A percentile compares a stretch with the other conserved stretches of the same genome.
These are phyloP conservation scores for Beta lomatogona DNA, from an alignment of 179 eudicot species.

Conservation along the genomic window DNA sequence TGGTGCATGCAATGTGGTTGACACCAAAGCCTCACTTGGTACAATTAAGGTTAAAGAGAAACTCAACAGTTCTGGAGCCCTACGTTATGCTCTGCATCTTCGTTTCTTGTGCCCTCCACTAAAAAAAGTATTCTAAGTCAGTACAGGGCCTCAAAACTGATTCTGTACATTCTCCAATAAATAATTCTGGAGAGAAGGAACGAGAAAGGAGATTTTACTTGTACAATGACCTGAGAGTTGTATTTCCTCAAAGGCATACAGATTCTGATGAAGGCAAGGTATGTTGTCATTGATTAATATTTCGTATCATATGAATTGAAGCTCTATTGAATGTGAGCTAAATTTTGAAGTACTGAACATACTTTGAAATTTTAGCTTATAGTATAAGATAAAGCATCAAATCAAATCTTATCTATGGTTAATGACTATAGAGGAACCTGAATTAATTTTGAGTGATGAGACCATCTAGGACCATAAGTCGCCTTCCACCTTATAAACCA, in stretches of 20 bases:
- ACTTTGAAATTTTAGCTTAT: too few relatives aligned
- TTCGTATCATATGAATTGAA: not conserved
- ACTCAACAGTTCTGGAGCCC: conserved; percentile 44
- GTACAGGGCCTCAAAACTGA: not conserved
- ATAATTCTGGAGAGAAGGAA: conserved; percentile 30
- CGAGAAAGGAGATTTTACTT: conserved; percentile 61
- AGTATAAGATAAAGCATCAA: too few relatives aligned
- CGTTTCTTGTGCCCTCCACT: conserved; percentile 66
- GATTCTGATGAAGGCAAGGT: conserved; percentile 94
- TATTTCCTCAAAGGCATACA: conserved; percentile 83
- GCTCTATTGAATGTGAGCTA: not conserved
- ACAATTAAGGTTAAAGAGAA: conserved; percentile 48
- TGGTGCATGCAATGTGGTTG: conserved; percentile 24
- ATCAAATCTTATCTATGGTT: not conserved
- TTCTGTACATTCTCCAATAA: conserved; percentile 26
- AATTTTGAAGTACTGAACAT: not conserved
- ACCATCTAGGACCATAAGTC: too few relatives aligned
- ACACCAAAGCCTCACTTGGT: conserved; percentile 30
- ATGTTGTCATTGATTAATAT: conserved; percentile 18
- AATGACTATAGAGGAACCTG: not conserved
- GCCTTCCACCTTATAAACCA: too few relatives aligned
- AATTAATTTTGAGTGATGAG: too few relatives aligned
- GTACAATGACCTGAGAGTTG: conserved; percentile 68
- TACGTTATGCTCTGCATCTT: conserved; percentile 85
- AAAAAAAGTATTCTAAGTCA: conserved; percentile 49